phyloP scores from a whole-genome alignment of 2,329 filamentous ascomycete genomes.

The Fusarium sp. region DNA sequence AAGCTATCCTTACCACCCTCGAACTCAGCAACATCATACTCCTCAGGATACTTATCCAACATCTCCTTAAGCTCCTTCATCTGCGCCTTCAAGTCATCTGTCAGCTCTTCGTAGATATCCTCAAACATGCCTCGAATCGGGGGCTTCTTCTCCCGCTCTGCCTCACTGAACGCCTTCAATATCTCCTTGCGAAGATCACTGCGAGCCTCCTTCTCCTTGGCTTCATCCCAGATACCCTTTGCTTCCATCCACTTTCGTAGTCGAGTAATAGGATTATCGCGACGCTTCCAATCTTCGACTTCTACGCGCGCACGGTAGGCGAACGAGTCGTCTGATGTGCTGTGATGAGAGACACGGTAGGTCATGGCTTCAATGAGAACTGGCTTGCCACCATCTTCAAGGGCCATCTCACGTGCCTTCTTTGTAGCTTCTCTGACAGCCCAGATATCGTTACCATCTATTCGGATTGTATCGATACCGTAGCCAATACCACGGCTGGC shows the following conservation, averaged over 20 bases:
- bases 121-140: conserved; percentile 79
- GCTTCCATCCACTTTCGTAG: conserved; percentile 91
- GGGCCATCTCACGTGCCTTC: conserved; percentile 79
- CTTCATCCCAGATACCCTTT: conserved; percentile 84
- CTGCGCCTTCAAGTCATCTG: conserved; percentile 80
- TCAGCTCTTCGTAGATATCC: conserved; percentile 89
- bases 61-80: conserved; percentile 77
- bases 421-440: conserved; percentile 84
- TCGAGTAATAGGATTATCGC: conserved; percentile 88
- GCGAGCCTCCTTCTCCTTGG: conserved; percentile 78
- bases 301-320: conserved; percentile 94
- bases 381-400: conserved; percentile 82
- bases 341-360: conserved; percentile 97
- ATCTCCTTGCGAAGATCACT: conserved; percentile 76
- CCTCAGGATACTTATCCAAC: conserved; percentile 85
- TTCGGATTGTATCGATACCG: conserved; percentile 91
- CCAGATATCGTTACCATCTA: conserved; percentile 95
- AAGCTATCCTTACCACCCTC: conserved; percentile 78
- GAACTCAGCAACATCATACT: conserved; percentile 85
- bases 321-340: conserved; percentile 95
- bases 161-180: conserved; percentile 83
- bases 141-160: conserved; percentile 84
- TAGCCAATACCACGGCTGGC: conserved; percentile 88
- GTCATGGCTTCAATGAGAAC: conserved; percentile 96
- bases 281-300: conserved; percentile 93